Evolutionary conservation across 805 yeast genomes (phyloP), one percentile per base, ranked within the genome.

Genomic region (Monosporozyma servazzii): DNA sequence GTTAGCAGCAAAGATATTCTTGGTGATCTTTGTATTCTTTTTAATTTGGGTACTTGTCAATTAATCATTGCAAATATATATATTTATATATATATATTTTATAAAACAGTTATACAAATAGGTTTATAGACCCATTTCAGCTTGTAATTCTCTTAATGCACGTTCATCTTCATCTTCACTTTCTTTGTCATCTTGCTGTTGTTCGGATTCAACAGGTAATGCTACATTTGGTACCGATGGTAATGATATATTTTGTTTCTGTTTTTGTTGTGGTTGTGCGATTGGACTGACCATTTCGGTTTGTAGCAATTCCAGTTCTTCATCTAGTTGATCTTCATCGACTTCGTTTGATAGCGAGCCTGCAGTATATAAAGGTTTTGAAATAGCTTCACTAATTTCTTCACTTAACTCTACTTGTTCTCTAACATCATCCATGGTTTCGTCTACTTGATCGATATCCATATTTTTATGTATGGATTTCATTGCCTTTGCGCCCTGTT

Each of bases 401-500:
- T 89, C 96, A 43, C 96, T 86, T 62, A 88, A 75, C 62, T 91
- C 96, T 49, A 91, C 95, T 71, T 93, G 98, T 67, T 93, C 99
- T 60, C 98, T 81, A 56, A 95, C 88, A 55, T 91, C 96, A 68
- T 93, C 99, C 98, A 93, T 91, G 8, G 97, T 91, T 60, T 84
- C 86, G 67, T 93, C 99, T 43, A 93, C 97, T 74, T 89, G 90
- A 70, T 93, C 99, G 54, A 93, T 88, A 66, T 93, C 84, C 74
- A 93, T 82, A 63, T 89, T 96, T 57, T 89, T 90, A 69, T 93
- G 98, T 63, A 93, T 91, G 63, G 85, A 86, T 67, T 90, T 89
- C 96, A 93, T 88, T 42, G 98, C 98, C 65, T 79, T 78, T 5
- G 99, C 96, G 54, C 98, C 98, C 68, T 88, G 95, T 70, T 91